Evolutionary conservation across 371 early-diverging fungal genomes (phyloP).

Genomic region (Smittium culicis): DNA sequence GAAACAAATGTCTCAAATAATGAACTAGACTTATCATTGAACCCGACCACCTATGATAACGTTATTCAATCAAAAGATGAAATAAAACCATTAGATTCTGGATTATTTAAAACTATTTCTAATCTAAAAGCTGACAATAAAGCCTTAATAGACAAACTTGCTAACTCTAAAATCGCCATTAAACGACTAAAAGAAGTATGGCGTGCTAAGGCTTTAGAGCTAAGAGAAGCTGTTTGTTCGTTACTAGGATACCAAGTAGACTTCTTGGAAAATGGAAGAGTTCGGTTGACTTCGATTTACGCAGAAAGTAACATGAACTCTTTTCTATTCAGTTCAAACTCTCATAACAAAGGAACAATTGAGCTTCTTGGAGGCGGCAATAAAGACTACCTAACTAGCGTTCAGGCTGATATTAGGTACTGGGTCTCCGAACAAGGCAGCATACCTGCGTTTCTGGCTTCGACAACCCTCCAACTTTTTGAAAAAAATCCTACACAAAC

Average conservation of each 20-base stretch:
- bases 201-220: constrained; percentile 45
- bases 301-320: constrained; percentile 38
- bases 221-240: constrained; percentile 45
- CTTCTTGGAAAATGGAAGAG: constrained; percentile 48
- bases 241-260: constrained; percentile 63
- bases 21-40: not conserved
- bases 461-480: constrained; percentile 48
- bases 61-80: not conserved
- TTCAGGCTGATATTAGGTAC: constrained; percentile 39
- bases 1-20: not conserved
- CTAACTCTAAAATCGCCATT: constrained; percentile 37
- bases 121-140: constrained; percentile 42
- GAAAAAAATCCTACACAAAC: constrained; percentile 18
- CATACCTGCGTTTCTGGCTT: constrained; percentile 65
- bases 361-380: constrained; percentile 47
- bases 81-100: not conserved
- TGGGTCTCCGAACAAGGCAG: constrained; percentile 49
- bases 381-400: constrained; percentile 37
- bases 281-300: constrained; percentile 52
- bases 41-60: not conserved
- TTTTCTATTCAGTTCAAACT: constrained; percentile 47
- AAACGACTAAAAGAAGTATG: constrained; percentile 50
- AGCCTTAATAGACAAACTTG: constrained; percentile 26
- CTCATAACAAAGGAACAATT: constrained; percentile 40
- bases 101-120: constrained; percentile 24